phyloP scores from a whole-genome alignment of 2,329 filamentous ascomycete species.

The Penicillium sp. region DNA sequence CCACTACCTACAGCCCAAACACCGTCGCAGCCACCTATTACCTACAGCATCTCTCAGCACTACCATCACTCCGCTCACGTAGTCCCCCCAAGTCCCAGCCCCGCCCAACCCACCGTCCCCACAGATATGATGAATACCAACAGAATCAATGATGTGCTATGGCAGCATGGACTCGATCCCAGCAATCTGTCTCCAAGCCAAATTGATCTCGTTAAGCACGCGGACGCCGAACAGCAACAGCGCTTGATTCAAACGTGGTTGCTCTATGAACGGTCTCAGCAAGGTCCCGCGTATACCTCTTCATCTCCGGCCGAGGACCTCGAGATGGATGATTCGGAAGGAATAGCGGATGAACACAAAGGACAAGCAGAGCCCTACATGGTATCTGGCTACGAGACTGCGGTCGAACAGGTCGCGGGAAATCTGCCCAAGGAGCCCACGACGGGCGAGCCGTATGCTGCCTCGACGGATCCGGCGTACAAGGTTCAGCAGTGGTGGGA shows the following conservation, averaged over 20 bases:
- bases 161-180: constrained; percentile 67
- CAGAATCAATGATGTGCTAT: no score
- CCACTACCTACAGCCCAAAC: constrained; percentile 8
- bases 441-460: constrained; percentile 34
- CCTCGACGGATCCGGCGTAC: constrained; percentile 44
- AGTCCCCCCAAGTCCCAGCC: constrained; percentile 33
- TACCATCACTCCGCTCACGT: constrained; percentile 78
- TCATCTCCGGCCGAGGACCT: constrained; percentile 14
- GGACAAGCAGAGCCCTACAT: constrained; percentile 73
- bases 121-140: constrained; percentile 47
- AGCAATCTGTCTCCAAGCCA: constrained; percentile 68
- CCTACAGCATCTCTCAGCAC: constrained; percentile 75
- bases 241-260: constrained; percentile 82
- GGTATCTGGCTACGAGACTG: constrained; percentile 71
- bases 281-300: background rate
- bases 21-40: constrained; percentile 51
- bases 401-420: constrained; percentile 65
- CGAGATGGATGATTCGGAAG: constrained; percentile 46
- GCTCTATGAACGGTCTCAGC: constrained; percentile 58
- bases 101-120: constrained; percentile 45
- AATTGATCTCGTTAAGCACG: constrained; percentile 72
- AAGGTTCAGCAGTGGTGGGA: constrained; percentile 42
- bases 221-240: constrained; percentile 67
- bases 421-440: constrained; percentile 33
- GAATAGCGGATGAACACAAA: constrained; percentile 19